Base-by-base conservation (phyloP, 345 rosid species). In the Sonneratia caseolaris region DNA sequence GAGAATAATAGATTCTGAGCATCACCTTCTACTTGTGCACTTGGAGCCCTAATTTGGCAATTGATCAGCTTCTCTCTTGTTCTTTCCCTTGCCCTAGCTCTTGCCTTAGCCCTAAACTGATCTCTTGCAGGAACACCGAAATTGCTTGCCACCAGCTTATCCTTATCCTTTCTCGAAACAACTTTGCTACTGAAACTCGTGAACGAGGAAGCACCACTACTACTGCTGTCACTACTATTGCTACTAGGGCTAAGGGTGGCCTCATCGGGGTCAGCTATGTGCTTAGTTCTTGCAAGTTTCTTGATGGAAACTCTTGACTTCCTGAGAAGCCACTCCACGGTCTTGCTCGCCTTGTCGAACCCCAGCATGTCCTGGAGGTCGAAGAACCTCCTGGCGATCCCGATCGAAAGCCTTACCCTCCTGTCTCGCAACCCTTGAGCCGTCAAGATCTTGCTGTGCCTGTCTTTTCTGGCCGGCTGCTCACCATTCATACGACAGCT, bases 341-440 rank as follows among this genome's bases (percentile, higher is more conserved):
- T 92, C 73, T 90, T 81, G 80, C 94, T 90, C 2, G 94, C 91
- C 84, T 84, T 90, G 73, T 90, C 92, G 76, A 86, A 90, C 68
- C 97, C 92, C 82, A 92, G 77, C 89, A 79, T 79, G 76, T 92
- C 97, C 70, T 92, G 97, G 37, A 92, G 96, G 78, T 84, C 92
- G 45, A 92, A 92, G 85, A 92, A 92, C 73, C 84, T 80, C 32
- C 94, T 84, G 65, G 97, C 79, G 56, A 86, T 77, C 9, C 79
- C 89, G 45, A 92, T 82, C 51, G 97, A 92, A 64, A 92, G 86
- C 76, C 97, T 86, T 47, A 92, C 96, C 70, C 97, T 87, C 74
- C 97, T 81, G 76, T 92, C 96, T 75, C 97, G 80, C 5, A 88
- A 76, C 5, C 97, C 97, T 78, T 82, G 83, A 21, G 96, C 91